Base-by-base conservation (phyloP, 2,329 filamentous ascomycete species). In the Lecanicillium sp. region DNA sequence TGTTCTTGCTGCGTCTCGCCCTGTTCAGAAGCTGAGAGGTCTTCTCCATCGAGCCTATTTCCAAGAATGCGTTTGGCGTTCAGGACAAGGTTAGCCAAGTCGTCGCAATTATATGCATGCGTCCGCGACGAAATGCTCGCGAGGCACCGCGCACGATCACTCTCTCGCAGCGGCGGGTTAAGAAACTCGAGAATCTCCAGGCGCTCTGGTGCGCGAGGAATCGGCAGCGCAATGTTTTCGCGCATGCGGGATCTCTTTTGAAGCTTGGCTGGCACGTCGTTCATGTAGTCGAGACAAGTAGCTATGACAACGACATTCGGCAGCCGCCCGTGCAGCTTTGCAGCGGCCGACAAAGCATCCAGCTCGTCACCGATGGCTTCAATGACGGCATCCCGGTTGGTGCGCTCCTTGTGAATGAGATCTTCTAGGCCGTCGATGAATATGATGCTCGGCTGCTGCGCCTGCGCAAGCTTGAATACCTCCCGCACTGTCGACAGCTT, bases 71-170 rank as follows among this genome's bases (percentile, higher is more conserved):
- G 38, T 42, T 50, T 56, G 1, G 60, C 54, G 17, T 54, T 56
- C 4, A 44, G 29, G 4, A 83, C 66, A 1, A 95, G 66, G 12
- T 71, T 73, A n/a, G 68, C 64, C 2, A 95, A 66, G 55, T 95
- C 89, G 2, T 75, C 73, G 4, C 84, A 83, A 22, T 86, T 94
- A 57, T 86, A 95, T 4, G 89, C 90, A 52, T 95, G 88, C 0
- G 89, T 94, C 40, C 78, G 76, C 44, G 84, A 75, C 30, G 82
- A 82, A 31, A 94, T 63, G 14, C 70, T 63, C 4, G 70, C 62
- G 14, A 87, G 61, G 9, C 78, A 63, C 2, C 62, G 60, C 3
- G 80, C 68, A 38, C 59, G 66, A 8, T 65, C 64, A 8, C 65
- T 69, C 4, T 67, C 52, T n/a, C 55, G 63, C 33, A 75, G 63